phyloP scores from a whole-genome alignment of 768 basidiomycete species.

The Leccinum olivaceopallidum region DNA sequence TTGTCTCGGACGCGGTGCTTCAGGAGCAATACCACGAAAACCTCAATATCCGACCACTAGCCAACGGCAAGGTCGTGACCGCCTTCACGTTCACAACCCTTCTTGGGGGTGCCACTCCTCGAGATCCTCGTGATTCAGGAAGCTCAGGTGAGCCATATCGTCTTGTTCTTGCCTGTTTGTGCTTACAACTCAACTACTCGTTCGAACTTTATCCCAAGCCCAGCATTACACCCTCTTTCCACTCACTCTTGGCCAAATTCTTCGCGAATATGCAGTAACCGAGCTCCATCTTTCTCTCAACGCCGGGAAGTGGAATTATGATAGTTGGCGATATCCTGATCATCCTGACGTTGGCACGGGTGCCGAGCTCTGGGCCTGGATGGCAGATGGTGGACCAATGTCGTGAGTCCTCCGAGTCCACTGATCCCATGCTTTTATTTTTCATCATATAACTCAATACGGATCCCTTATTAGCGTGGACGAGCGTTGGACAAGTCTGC shows the following conservation, averaged over 20 bases:
- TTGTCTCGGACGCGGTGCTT: neutral
- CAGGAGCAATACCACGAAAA: conserved; percentile 47
- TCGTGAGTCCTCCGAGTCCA: conserved; percentile 41
- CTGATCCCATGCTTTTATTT: neutral
- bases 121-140: conserved; percentile 52
- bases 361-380: conserved; percentile 91
- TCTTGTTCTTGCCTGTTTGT: neutral
- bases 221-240: conserved; percentile 91
- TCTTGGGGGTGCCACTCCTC: conserved; percentile 51
- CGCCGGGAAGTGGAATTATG: conserved; percentile 90
- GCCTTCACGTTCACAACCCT: conserved; percentile 79
- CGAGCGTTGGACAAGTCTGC: conserved; percentile 78
- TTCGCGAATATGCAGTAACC: conserved; percentile 81
- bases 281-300: conserved; percentile 90
- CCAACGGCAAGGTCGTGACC: conserved; percentile 81
- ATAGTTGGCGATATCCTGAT: conserved; percentile 79
- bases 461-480: conserved; percentile 51
- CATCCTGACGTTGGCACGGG: conserved; percentile 79
- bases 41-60: conserved; percentile 58
- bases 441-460: neutral
- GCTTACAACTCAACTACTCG: neutral
- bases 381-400: conserved; percentile 60
- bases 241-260: conserved; percentile 80
- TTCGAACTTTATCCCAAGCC: conserved; percentile 39
- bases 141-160: conserved; percentile 43